phyloP scores from a whole-genome alignment of 2,329 filamentous ascomycete genomes.

The Ascochyta clinopodiicola region DNA sequence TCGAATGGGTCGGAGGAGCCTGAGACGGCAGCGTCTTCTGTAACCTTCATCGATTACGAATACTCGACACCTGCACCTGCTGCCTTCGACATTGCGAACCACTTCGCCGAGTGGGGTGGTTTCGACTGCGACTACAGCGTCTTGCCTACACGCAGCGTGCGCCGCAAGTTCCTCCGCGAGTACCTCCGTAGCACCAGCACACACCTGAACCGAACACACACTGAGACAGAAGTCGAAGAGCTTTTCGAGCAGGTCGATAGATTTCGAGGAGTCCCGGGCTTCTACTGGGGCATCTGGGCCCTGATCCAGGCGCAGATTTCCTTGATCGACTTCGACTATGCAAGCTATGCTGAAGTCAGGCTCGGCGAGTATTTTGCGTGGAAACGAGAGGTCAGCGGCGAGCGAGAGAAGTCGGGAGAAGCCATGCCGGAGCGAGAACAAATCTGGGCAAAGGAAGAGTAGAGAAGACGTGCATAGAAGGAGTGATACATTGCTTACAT shows the following conservation, averaged over 20 bases:
- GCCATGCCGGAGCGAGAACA: conserved; percentile 14
- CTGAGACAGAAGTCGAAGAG: conserved; percentile 68
- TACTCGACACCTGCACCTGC: conserved; percentile 94
- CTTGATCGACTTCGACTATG: conserved; percentile 96
- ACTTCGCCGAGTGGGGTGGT: conserved; percentile 97
- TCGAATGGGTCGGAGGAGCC: conserved; percentile 40
- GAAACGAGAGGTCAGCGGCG: conserved; percentile 59
- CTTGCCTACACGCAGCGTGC: conserved; percentile 78
- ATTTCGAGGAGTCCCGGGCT: conserved; percentile 88
- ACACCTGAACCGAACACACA: conserved; percentile 45
- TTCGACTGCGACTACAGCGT: conserved; percentile 91
- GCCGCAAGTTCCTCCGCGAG: conserved; percentile 80
- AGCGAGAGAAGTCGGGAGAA: conserved; percentile 10
- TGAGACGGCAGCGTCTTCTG: conserved; percentile 38
- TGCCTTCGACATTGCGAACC: conserved; percentile 95
- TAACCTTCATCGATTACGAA: conserved; percentile 93
- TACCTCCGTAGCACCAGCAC: conserved; percentile 76
- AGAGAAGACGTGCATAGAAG: background rate
- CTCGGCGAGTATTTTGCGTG: conserved; percentile 93
- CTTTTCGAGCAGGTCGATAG: conserved; percentile 82
- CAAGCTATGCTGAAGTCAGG: conserved; percentile 83
- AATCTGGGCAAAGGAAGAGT: conserved; percentile 15
- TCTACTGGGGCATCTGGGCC: conserved; percentile 93
- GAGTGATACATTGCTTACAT: background rate
- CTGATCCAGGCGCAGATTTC: conserved; percentile 94